Percentiles rank a stretch among this genome's conserved stretches.
Conservation (phyloP, 2,329 filamentous ascomycete species). For the Exserohilum rostratum region DNA sequence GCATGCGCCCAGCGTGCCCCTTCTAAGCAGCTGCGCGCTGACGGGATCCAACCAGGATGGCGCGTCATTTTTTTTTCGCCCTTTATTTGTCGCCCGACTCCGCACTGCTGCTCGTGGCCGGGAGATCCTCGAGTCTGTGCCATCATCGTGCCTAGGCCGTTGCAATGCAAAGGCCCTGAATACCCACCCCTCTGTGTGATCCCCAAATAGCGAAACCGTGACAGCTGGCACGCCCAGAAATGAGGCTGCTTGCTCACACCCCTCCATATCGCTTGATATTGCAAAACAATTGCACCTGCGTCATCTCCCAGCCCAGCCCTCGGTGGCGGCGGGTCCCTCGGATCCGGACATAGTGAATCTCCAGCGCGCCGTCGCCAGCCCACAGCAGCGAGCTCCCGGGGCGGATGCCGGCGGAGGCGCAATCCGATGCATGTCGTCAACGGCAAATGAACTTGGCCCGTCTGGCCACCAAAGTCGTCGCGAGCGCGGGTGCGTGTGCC, state of each 20-base stretch:
- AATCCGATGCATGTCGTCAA: conserved; percentile 27
- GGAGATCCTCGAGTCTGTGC: conserved; percentile 2
- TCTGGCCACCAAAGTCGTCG: no score
- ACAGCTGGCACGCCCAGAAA: background rate
- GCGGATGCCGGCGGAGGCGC: conserved; percentile 25
- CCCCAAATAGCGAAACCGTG: background rate
- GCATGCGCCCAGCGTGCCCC: background rate
- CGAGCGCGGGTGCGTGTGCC: background rate
- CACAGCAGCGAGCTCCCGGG: background rate
- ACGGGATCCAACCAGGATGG: background rate
- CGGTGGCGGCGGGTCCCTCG: background rate
- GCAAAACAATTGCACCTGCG: no score
- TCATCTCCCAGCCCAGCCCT: no score
- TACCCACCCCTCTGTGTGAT: background rate
- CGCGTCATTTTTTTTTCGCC: conserved; percentile 7
- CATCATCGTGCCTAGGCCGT: background rate
- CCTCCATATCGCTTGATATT: no score
- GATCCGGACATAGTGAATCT: background rate
- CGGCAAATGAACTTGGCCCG: conserved; percentile 5
- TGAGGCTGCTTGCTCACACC: background rate
- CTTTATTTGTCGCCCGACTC: conserved; percentile 8
- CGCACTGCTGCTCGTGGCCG: background rate
- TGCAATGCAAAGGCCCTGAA: background rate
- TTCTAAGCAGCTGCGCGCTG: conserved; percentile 13
- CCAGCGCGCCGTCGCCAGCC: background rate